These are phyloP conservation scores for Aspergillus spinulosporus DNA, from an alignment of 2,329 filamentous ascomycete genomes.

Conservation along the genomic window DNA sequence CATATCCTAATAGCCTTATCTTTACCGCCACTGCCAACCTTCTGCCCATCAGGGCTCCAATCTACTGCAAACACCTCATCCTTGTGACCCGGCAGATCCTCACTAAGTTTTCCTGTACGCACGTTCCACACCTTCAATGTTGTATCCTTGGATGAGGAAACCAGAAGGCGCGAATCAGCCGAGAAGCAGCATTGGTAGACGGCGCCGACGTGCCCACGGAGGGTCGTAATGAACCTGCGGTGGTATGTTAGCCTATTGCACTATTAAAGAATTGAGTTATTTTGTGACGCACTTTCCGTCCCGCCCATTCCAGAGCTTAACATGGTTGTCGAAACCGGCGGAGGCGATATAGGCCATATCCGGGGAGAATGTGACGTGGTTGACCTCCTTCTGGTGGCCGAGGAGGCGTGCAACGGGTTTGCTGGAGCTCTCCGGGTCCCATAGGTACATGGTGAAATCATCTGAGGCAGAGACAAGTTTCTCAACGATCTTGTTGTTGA, in stretches of 20 bases:
- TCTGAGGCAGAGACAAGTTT: slow-evolving; percentile 87
- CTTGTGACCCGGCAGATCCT: slow-evolving; percentile 83
- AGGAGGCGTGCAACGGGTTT: slow-evolving; percentile 86
- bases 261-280: neutral
- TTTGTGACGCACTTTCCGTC: slow-evolving; percentile 55
- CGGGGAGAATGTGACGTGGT: slow-evolving; percentile 91
- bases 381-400: slow-evolving; percentile 97
- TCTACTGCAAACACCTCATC: slow-evolving; percentile 94
- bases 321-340: slow-evolving; percentile 89
- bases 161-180: slow-evolving; percentile 83
- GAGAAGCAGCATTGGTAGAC: slow-evolving; percentile 94
- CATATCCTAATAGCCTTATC: slow-evolving; percentile 74
- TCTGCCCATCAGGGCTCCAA: slow-evolving; percentile 88
- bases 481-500: slow-evolving; percentile 76
- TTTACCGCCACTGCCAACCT: slow-evolving; percentile 90
- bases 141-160: slow-evolving; percentile 86
- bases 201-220: slow-evolving; percentile 84
- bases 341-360: slow-evolving; percentile 86
- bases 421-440: slow-evolving; percentile 75
- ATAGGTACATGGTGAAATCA: slow-evolving; percentile 95
- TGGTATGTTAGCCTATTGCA: neutral
- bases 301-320: slow-evolving; percentile 83
- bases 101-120: slow-evolving; percentile 74
- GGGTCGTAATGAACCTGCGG: slow-evolving; percentile 74
- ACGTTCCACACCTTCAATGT: slow-evolving; percentile 96